Conservation (phyloP, 257 asterid species). For the Pogostemon cablin region DNA sequence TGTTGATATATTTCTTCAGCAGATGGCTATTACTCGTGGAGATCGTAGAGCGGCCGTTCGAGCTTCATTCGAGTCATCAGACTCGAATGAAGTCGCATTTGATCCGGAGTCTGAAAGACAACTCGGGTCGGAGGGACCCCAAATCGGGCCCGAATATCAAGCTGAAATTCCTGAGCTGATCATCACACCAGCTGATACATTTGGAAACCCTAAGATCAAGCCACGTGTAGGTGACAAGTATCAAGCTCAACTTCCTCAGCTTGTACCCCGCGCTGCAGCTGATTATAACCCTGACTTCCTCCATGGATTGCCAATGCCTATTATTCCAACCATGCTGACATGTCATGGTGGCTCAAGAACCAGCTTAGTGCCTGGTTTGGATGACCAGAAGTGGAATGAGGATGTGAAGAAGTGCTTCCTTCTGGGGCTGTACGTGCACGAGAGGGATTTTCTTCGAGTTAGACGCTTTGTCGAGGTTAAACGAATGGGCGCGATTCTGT, state of each 20-base stretch:
- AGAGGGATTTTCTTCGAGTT: not conserved
- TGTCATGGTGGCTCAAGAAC: not conserved
- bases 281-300: not conserved
- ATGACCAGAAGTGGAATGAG: not conserved
- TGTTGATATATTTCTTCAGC: no score
- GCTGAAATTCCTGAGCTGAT: no score
- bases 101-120: no score
- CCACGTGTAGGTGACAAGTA: not conserved
- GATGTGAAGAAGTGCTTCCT: not conserved
- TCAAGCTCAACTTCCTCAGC: not conserved
- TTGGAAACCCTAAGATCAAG: not conserved
- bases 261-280: not conserved
- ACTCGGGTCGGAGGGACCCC: no score
- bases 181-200: no score
- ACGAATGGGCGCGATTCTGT: not conserved
- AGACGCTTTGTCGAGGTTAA: not conserved
- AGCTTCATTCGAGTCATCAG: no score
- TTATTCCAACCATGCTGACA: not conserved
- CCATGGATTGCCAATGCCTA: not conserved
- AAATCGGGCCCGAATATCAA: no score
- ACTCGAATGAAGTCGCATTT: no score
- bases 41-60: no score
- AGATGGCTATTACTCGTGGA: no score
- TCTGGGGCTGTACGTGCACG: not conserved
- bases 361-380: not conserved